phyloP scores from a whole-genome alignment of 2,329 filamentous ascomycete genomes.

The Fulvia fulva region DNA sequence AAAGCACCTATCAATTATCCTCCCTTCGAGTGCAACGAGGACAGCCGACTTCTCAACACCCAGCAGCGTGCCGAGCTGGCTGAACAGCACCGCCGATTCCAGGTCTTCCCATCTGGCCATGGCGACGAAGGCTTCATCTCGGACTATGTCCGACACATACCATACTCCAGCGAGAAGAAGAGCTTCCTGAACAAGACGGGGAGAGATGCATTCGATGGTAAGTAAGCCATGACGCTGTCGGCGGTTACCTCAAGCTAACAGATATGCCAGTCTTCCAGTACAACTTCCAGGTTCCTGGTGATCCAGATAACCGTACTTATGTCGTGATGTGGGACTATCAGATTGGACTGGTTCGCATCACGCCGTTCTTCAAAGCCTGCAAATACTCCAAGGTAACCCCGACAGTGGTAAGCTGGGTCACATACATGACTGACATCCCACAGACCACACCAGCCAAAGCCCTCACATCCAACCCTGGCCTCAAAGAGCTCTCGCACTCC shows the following conservation, averaged over 20 bases:
- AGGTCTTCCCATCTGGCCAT: slow-evolving; percentile 62
- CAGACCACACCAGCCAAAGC: slow-evolving; percentile 88
- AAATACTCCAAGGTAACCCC: slow-evolving; percentile 74
- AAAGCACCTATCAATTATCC: slow-evolving; percentile 68
- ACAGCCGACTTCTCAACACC: slow-evolving; percentile 33
- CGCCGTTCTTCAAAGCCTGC: slow-evolving; percentile 88
- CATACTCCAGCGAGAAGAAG: slow-evolving; percentile 93
- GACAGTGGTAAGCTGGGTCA: no score
- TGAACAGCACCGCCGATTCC: slow-evolving; percentile 58
- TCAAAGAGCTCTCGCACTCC: slow-evolving; percentile 86
- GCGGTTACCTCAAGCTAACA: neutral
- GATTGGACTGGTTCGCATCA: slow-evolving; percentile 87
- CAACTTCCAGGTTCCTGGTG: slow-evolving; percentile 66
- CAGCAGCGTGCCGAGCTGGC: slow-evolving; percentile 45
- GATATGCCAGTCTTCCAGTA: slow-evolving; percentile 70
- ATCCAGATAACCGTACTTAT: slow-evolving; percentile 45
- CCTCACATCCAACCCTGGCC: slow-evolving; percentile 62
- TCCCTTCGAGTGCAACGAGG: slow-evolving; percentile 61
- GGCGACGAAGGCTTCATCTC: slow-evolving; percentile 38
- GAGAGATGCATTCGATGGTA: slow-evolving; percentile 84
- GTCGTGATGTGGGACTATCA: slow-evolving; percentile 97
- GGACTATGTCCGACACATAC: slow-evolving; percentile 63
- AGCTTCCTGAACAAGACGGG: slow-evolving; percentile 82
- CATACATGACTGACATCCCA: neutral
- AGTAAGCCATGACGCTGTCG: slow-evolving; percentile 21